Evolutionary conservation across 495 filamentous ascomycete species (phyloP), one percentile per base, ranked within the genome.

Genomic region (Penicillium antarcticum): DNA sequence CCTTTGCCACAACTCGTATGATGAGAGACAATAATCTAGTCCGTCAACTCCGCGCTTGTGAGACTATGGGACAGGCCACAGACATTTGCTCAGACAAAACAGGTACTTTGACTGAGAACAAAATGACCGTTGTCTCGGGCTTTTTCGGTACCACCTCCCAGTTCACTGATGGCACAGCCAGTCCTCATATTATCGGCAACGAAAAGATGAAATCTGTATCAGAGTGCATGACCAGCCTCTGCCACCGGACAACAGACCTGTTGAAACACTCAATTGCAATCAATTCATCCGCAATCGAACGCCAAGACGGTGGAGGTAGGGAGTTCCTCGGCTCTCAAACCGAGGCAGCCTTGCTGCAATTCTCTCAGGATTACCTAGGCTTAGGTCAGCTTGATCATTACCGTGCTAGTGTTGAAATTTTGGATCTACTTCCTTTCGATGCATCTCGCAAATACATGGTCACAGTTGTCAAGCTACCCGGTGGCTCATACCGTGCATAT

Each of bases 61-160:
- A 83, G 51, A 82, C 80, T 13, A 83, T 83, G 80, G 80, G 80
- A 14, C 81, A 82, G 53, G 80, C 79, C 3, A 83, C 80, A 7
- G 77, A 74, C 2, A 74, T 83, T 21, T 83, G 80, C 55, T 81
- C 79, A 1, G 80, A 83, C 63, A 83, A 83, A 58, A 83, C 80
- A 2, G 80, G 80, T 12, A 83, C 80, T 8, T 58, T 83, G 10
- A 83, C 80, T 6, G 74, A 80, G 55, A 83, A 83, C 57, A 73
- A 75, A 51, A 83, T 83, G 80, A 80, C 76, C 7, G 77, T 83
- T 37, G 78, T 82, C n/a, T 66, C 79, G 18, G 79, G 80, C 7
- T 70, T 73, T 7, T 56, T 16, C 65, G 77, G 32, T 79, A 70
- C 5, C 74, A 26, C 7, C 32, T 51, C 32, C 5, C 51, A 48